A percentile compares a stretch with the other conserved stretches of the same genome.
These are phyloP conservation scores for Prototheca cutis DNA, from an alignment of 163 green algal genomes.

Conservation along the genomic window DNA sequence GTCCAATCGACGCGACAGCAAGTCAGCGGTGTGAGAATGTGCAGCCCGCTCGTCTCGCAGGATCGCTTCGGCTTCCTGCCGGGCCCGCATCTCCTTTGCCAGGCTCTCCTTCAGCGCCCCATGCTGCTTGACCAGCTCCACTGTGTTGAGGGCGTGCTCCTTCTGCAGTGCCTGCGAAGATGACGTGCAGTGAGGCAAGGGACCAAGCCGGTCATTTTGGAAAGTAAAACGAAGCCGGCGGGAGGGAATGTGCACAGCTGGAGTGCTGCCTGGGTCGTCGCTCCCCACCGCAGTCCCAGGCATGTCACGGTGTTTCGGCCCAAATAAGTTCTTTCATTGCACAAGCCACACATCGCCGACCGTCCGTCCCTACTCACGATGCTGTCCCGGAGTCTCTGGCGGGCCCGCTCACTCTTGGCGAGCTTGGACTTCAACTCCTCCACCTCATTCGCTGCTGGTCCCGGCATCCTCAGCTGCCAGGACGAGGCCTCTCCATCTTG, in stretches of 20 bases:
- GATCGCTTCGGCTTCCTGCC: background rate
- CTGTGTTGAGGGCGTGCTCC: background rate
- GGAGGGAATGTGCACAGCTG: too few species aligned
- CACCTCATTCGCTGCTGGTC: background rate
- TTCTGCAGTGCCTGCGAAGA: background rate
- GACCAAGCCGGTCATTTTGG: too few species aligned
- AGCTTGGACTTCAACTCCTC: background rate
- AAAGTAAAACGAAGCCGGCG: too few species aligned
- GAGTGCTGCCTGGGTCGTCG: too few species aligned
- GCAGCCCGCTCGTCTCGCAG: too few species aligned
- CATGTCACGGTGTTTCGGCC: too few species aligned
- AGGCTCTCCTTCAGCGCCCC: background rate
- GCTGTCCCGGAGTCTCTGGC: background rate
- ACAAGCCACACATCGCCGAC: too few species aligned
- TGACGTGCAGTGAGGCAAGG: background rate
- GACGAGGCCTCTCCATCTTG: too few species aligned
- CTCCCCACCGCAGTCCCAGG: too few species aligned
- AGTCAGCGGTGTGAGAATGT: too few species aligned
- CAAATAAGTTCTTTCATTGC: too few species aligned
- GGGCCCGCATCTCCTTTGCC: background rate
- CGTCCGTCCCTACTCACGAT: background rate
- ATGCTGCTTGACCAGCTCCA: constrained; percentile 1
- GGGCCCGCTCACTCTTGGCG: background rate
- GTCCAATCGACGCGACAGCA: background rate
- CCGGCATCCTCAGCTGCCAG: background rate